These are phyloP conservation scores for Schwanniomyces pseudopolymorphus DNA, from an alignment of 805 yeast genomes.

Conservation along the genomic window DNA sequence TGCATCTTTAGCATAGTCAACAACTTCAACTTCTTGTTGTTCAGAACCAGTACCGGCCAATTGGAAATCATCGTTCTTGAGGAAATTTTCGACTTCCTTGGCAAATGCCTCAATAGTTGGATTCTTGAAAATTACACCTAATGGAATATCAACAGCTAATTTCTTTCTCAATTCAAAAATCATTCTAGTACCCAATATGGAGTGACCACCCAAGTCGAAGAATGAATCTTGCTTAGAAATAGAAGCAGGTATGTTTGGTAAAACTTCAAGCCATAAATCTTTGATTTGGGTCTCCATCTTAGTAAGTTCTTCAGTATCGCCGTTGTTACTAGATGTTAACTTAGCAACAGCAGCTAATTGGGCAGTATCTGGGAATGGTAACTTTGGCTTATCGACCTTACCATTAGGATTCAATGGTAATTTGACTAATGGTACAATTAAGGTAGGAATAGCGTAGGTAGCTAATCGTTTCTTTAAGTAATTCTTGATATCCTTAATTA, in stretches of 20 bases:
- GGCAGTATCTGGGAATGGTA: constrained; percentile 90
- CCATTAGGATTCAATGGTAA: constrained; percentile 97
- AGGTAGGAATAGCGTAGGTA: constrained; percentile 87
- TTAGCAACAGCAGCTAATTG: constrained; percentile 77
- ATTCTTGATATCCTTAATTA: constrained; percentile 79
- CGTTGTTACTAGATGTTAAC: constrained; percentile 41
- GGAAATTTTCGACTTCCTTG: constrained; percentile 59
- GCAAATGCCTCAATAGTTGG: constrained; percentile 86
- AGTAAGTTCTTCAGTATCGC: constrained; percentile 54
- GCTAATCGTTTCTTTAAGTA: constrained; percentile 83
- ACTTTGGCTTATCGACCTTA: constrained; percentile 93
- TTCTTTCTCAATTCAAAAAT: constrained; percentile 85
- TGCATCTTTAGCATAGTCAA: constrained; percentile 73
- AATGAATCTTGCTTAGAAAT: constrained; percentile 81
- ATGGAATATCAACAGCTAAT: constrained; percentile 77
- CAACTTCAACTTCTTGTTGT: constrained; percentile 29
- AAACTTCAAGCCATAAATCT: constrained; percentile 80
- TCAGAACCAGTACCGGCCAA: constrained; percentile 31
- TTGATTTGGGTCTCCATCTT: constrained; percentile 66
- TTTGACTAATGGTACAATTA: constrained; percentile 81
- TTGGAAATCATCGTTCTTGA: constrained; percentile 49
- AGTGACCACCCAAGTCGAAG: constrained; percentile 97
- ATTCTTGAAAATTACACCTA: constrained; percentile 84
- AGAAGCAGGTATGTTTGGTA: constrained; percentile 82
- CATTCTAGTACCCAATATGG: constrained; percentile 95